Percentiles rank a stretch among this genome's conserved stretches.
phyloP scores from a whole-genome alignment of 257 asterid species.

The Apocynum venetum region DNA sequence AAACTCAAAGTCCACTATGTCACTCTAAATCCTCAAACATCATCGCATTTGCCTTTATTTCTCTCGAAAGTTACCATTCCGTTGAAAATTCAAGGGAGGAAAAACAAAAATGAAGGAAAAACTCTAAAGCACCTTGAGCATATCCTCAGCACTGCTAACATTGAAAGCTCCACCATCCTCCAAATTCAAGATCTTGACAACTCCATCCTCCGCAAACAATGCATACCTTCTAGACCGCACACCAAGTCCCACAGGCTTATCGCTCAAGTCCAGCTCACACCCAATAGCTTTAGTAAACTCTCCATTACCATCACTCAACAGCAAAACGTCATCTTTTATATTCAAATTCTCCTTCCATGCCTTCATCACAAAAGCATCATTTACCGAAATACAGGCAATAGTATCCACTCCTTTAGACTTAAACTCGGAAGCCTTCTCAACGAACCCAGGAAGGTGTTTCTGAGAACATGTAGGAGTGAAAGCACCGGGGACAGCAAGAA shows the following conservation, averaged over 20 bases:
- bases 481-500: slow-evolving; percentile 96
- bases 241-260: slow-evolving; percentile 88
- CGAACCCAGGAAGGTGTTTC: slow-evolving; percentile 90
- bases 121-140: slow-evolving; percentile 65
- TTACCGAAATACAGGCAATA: slow-evolving; percentile 88
- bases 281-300: slow-evolving; percentile 76
- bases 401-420: slow-evolving; percentile 84
- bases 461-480: slow-evolving; percentile 97
- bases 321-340: slow-evolving; percentile 61
- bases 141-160: slow-evolving; percentile 96
- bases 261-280: slow-evolving; percentile 88
- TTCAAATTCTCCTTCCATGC: slow-evolving; percentile 81
- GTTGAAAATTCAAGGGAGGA: slow-evolving; percentile 3
- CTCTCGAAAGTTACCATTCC: neutral
- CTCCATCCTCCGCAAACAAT: slow-evolving; percentile 76
- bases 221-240: slow-evolving; percentile 95
- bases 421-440: slow-evolving; percentile 62
- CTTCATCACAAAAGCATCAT: slow-evolving; percentile 95
- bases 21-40: neutral
- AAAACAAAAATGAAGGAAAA: slow-evolving; percentile 1
- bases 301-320: slow-evolving; percentile 90
- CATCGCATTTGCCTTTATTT: slow-evolving; percentile 11
- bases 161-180: slow-evolving; percentile 97
- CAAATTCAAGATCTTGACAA: slow-evolving; percentile 76
- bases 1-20: neutral